Evolutionary conservation across 2,329 filamentous ascomycete genomes (phyloP).

Genomic region (Pseudogymnoascus sp.): DNA sequence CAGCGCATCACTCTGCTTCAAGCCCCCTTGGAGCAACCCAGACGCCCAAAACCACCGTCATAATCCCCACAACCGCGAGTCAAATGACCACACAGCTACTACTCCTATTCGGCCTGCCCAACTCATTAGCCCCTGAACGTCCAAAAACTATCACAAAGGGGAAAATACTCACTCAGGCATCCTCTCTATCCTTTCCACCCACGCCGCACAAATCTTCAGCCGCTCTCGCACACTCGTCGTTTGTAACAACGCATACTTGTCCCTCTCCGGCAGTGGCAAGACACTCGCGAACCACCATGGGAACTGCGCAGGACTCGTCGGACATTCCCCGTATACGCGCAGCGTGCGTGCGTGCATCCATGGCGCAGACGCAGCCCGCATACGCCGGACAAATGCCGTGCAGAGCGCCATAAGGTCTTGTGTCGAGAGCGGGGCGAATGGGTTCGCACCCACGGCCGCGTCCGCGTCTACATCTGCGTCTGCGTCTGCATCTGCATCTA

Average conservation of each 20-base stretch:
- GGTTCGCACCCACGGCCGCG: background rate
- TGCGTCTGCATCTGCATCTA: conserved; percentile 22
- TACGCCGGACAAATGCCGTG: conserved; percentile 59
- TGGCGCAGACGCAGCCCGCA: conserved; percentile 58
- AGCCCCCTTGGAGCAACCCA: background rate
- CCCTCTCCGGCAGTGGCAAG: conserved; percentile 65
- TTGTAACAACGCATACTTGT: conserved; percentile 69
- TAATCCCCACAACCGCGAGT: conserved; percentile 4
- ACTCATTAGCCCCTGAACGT: background rate
- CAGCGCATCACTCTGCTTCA: background rate
- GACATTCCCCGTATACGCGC: conserved; percentile 67
- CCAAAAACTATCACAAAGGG: background rate
- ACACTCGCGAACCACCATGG: conserved; percentile 89
- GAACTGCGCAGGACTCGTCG: conserved; percentile 66
- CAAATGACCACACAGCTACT: conserved; percentile 3
- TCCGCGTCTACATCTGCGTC: conserved; percentile 42
- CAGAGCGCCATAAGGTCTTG: conserved; percentile 58
- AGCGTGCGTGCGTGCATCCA: conserved; percentile 71
- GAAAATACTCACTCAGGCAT: background rate
- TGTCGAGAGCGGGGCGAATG: conserved; percentile 42
- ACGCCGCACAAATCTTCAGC: conserved; percentile 72
- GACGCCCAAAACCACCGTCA: conserved; percentile 2
- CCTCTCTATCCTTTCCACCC: conserved; percentile 52
- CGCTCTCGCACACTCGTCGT: conserved; percentile 71
- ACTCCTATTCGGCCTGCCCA: background rate